Conservation (phyloP, 2,329 filamentous ascomycete genomes). For the Macrophomina phaseolina region DNA sequence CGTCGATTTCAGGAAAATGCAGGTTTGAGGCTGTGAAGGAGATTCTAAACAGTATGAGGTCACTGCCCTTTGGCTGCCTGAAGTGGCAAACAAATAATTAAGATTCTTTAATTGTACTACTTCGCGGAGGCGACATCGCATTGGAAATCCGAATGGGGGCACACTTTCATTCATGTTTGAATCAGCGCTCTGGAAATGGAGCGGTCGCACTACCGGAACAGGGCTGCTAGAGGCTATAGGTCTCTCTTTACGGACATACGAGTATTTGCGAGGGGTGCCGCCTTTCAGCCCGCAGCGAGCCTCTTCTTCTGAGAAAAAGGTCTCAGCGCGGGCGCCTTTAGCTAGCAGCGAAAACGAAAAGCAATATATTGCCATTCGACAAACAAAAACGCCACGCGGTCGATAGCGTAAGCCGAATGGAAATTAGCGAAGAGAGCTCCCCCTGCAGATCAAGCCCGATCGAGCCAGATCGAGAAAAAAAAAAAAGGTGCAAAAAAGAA, state of each 20-base stretch:
- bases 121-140: neutral
- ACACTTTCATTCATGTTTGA: neutral
- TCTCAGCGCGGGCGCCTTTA: neutral
- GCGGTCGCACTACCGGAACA: neutral
- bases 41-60: too few species aligned
- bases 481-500: neutral
- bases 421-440: neutral
- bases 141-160: neutral
- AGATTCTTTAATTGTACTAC: neutral
- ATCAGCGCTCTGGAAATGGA: neutral
- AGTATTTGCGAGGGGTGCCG: too few species aligned
- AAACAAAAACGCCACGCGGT: neutral
- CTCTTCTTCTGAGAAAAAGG: neutral
- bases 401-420: neutral
- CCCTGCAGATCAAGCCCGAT: neutral
- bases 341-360: neutral
- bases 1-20: neutral
- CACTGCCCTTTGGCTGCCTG: neutral
- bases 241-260: constrained; percentile 1
- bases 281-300: too few species aligned
- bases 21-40: neutral
- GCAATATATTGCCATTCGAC: constrained; percentile 19
- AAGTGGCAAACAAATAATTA: too few species aligned
- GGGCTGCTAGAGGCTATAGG: constrained; percentile 3
- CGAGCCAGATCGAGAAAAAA: neutral